Conservation (phyloP, 1,139 yeast genomes). For the Arxiozyma heterogenica region DNA sequence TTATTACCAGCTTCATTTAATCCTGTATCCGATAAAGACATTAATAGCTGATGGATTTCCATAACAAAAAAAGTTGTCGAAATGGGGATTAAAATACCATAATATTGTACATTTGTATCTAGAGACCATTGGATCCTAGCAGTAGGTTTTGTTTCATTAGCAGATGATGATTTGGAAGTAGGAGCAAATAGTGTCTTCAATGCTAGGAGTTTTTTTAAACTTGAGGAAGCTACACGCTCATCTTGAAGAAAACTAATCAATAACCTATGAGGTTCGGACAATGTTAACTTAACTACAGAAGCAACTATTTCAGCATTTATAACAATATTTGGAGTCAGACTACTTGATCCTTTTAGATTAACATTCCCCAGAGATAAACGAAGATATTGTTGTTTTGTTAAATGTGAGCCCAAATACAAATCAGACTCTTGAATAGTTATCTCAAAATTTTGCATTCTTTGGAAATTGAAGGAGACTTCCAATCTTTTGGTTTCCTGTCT, state of each 20-base stretch:
- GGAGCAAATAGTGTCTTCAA: slow-evolving; percentile 7
- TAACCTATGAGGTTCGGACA: slow-evolving; percentile 25
- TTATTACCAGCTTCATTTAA: slow-evolving; percentile 2
- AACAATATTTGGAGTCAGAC: slow-evolving; percentile 4
- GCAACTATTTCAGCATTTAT: slow-evolving; percentile 16
- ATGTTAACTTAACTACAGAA: slow-evolving; percentile 21
- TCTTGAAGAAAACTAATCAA: slow-evolving; percentile 21
- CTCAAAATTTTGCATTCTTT: slow-evolving; percentile 11
- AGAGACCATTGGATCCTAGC: slow-evolving; percentile 12
- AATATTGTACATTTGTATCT: slow-evolving; percentile 17
- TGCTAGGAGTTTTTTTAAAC: slow-evolving; percentile 12
- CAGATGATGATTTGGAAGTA: not conserved
- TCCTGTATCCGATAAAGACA: slow-evolving; percentile 15
- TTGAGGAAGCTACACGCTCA: slow-evolving; percentile 18
- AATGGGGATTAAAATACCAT: slow-evolving; percentile 26
- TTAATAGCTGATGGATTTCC: slow-evolving; percentile 21
- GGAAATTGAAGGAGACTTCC: slow-evolving; percentile 15
- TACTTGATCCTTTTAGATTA: slow-evolving; percentile 11
- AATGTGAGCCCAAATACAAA: slow-evolving; percentile 20
- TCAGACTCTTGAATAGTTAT: slow-evolving; percentile 21
- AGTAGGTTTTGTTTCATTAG: not conserved
- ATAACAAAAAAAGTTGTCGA: slow-evolving; percentile 23
- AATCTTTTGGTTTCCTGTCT: slow-evolving; percentile 19
- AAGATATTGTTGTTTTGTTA: slow-evolving; percentile 23
- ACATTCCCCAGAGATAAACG: slow-evolving; percentile 21